Conservation (phyloP, 192 early-diverging fungal genomes). For the Coemansia sp. region DNA sequence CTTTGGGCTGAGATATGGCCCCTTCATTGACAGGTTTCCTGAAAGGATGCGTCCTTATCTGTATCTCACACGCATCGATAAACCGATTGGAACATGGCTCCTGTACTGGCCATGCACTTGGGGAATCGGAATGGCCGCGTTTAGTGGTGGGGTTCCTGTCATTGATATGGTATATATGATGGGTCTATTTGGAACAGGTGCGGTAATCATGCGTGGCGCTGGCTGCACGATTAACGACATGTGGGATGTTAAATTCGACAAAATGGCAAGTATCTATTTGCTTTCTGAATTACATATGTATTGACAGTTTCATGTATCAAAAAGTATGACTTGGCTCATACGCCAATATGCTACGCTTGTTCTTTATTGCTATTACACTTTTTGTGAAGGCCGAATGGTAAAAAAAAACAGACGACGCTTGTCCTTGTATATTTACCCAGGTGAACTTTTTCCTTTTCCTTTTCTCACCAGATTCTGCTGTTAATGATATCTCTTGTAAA, state of each 20-base stretch:
- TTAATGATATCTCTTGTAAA: neutral
- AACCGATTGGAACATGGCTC: constrained; percentile 90
- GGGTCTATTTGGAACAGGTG: constrained; percentile 80
- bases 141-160: constrained; percentile 55
- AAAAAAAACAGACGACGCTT: no score
- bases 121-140: constrained; percentile 74
- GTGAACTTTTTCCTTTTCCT: no score
- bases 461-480: neutral
- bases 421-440: no score
- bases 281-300: neutral
- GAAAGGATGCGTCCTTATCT: constrained; percentile 67
- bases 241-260: constrained; percentile 92
- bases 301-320: neutral
- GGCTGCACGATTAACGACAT: constrained; percentile 97
- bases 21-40: constrained; percentile 59
- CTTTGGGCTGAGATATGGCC: constrained; percentile 37
- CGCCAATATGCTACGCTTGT: neutral
- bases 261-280: constrained; percentile 40
- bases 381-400: no score
- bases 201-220: constrained; percentile 90
- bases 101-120: constrained; percentile 89
- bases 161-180: constrained; percentile 64
- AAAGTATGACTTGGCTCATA: neutral
- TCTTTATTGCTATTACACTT: neutral
- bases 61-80: constrained; percentile 79